Base-by-base conservation (phyloP, 2,329 filamentous ascomycete species). In the Fusarium tricinctum region DNA sequence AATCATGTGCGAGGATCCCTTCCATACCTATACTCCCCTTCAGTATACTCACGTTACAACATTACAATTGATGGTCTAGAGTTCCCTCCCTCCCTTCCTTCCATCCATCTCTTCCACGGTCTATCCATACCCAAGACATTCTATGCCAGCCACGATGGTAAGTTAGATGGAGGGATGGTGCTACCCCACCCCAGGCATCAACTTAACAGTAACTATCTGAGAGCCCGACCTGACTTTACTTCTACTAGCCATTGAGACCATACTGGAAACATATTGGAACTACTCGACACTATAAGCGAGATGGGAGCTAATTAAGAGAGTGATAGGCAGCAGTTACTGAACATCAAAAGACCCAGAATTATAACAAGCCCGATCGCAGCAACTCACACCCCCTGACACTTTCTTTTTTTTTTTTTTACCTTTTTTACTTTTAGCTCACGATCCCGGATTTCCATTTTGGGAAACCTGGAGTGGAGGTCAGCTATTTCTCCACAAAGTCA, bases 401-500 rank as follows among this genome's bases (percentile, higher is more conserved):
- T 5, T 33, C 17, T 20, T 15, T 5, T n/a, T n/a, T 23, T 15
- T 7, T 35, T 35, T 35, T 20, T 23, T 23, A 23, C 23, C 23
- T 23, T 15, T 7, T 35, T 35, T 20, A 35, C 40, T 44, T 45
- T 57, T 35, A 28, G 42, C 33, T 35, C 33, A 35, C 50, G 32
- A 45, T 60, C 33, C 65, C 65, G 54, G 64, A 48, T 68, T 68
- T 65, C 65, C 65, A 45, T 55, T 68, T 68, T 44, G 35, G 64
- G 61, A 13, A 28, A 49, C 22, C 9, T 28, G 8, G 26, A 40
- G 58, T 63, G 64, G 63, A 64, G 39, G 57, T 44, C 48, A 57
- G 44, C 28, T 15, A 44, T 26, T 63, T 68, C 63, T 42, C 68
- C 64, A 68, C 68, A 63, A 54, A 44, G 35, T 57, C 32, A 39